Conservation (phyloP, 2,329 filamentous ascomycete genomes). For the Fusarium sarcochroum region DNA sequence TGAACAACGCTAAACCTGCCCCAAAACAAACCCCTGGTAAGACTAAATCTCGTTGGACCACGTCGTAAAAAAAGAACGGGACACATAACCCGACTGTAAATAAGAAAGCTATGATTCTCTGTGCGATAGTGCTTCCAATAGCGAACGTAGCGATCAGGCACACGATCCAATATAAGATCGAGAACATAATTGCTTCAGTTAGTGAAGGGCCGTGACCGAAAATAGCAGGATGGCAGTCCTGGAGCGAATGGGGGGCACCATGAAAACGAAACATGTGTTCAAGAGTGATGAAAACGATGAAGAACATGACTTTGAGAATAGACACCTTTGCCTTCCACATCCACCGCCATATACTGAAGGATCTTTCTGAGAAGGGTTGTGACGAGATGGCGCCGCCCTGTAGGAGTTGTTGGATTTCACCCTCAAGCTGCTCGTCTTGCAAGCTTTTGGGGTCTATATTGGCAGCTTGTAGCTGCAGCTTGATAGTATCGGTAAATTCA, state of each 20-base stretch:
- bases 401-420: background rate
- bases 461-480: background rate
- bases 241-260: no score
- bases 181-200: background rate
- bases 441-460: background rate
- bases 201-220: no score
- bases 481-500: background rate
- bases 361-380: background rate
- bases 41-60: fast-evolving
- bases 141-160: background rate
- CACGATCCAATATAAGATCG: background rate
- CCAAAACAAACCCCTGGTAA: background rate
- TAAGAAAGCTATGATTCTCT: background rate
- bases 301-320: fast-evolving
- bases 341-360: background rate
- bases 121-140: fast-evolving
- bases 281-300: fast-evolving
- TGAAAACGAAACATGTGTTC: background rate
- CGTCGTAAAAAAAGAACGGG: background rate
- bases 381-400: conserved; percentile 4
- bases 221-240: no score
- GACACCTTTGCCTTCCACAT: background rate
- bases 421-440: background rate
- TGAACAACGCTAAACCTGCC: fast-evolving
- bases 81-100: background rate